phyloP scores from a whole-genome alignment of 768 basidiomycete genomes.

The Auricularia sp. region DNA sequence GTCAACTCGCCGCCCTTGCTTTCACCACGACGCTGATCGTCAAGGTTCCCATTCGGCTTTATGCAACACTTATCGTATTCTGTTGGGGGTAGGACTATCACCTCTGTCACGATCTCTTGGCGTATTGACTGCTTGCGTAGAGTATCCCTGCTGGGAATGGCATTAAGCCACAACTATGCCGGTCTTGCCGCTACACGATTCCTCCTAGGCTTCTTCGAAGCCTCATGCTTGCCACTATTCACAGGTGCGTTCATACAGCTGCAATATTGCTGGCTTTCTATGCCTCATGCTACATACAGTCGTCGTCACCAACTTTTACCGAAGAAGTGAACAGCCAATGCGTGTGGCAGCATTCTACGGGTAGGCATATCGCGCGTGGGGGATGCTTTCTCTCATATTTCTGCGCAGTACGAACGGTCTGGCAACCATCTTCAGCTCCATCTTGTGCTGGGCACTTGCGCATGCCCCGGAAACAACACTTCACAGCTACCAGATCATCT shows the following conservation, averaged over 20 bases:
- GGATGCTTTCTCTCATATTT: neutral
- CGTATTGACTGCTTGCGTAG: neutral
- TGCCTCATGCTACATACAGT: slow-evolving; percentile 5
- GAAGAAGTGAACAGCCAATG: slow-evolving; percentile 33
- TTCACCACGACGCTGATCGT: slow-evolving; percentile 20
- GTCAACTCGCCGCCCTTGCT: slow-evolving; percentile 15
- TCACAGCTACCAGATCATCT: slow-evolving; percentile 27
- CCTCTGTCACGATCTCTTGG: neutral
- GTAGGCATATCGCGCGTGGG: neutral
- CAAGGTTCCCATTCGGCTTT: slow-evolving; percentile 17
- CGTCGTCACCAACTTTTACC: slow-evolving; percentile 23
- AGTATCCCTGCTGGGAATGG: slow-evolving; percentile 17
- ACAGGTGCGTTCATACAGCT: neutral
- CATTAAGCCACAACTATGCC: slow-evolving; percentile 24
- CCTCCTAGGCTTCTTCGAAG: slow-evolving; percentile 38
- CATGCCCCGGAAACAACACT: slow-evolving; percentile 22
- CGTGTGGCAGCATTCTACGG: neutral
- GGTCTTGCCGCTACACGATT: slow-evolving; percentile 33
- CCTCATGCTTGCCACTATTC: slow-evolving; percentile 20
- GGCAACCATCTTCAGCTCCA: slow-evolving; percentile 22
- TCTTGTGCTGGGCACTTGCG: slow-evolving; percentile 33
- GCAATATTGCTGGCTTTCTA: too few species aligned
- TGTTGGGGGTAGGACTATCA: slow-evolving; percentile 11
- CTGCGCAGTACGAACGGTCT: slow-evolving; percentile 1
- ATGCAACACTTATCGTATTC: slow-evolving; percentile 12